Conservation (phyloP, 2,329 filamentous ascomycete species). For the Colletotrichum siamense region DNA sequence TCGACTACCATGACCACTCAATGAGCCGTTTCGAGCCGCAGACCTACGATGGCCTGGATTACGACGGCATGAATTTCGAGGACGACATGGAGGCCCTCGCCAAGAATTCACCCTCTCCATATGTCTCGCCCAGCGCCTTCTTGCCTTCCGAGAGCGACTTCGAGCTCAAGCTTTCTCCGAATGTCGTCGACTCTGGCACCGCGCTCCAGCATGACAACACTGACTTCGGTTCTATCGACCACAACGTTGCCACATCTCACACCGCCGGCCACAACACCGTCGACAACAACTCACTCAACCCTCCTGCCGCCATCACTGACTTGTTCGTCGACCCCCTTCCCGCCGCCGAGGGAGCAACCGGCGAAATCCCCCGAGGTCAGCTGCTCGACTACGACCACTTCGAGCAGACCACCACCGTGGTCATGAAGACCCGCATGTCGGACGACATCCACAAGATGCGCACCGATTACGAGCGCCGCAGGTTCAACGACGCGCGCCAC, state of each 20-base stretch:
- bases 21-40: not conserved
- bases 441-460: not conserved
- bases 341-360: not conserved
- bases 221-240: not conserved
- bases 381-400: not conserved
- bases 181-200: not conserved
- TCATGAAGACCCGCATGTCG: not conserved
- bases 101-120: not conserved
- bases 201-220: not conserved
- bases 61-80: not conserved
- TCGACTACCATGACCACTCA: not conserved
- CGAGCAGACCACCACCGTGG: not conserved
- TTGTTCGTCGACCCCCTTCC: not conserved
- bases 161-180: not conserved
- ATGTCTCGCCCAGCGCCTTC: not conserved
- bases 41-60: not conserved
- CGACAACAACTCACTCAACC: not conserved
- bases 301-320: not conserved
- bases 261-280: accelerated
- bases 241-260: accelerated
- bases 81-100: not conserved
- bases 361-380: not conserved
- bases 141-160: not conserved
- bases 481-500: not conserved
- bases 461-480: not conserved